Evolutionary conservation across 176 grass and related monocot species (phyloP).

Genomic region (Oryza officinalis): DNA sequence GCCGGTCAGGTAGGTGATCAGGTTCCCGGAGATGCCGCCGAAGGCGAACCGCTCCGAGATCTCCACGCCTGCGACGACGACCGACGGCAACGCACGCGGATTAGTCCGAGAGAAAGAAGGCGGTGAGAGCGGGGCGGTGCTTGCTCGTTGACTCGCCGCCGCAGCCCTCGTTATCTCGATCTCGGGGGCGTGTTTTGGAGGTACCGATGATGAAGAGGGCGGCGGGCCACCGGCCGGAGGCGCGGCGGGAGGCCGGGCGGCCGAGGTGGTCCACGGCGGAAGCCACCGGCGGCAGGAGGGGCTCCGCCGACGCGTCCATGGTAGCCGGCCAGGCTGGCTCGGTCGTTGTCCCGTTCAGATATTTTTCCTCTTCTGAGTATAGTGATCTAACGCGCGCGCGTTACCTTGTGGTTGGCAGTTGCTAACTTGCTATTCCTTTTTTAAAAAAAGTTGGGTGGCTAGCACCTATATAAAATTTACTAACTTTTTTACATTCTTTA

Average conservation of each 20-base stretch:
- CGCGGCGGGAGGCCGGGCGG: slow-evolving; percentile 34
- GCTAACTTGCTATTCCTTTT: too few species aligned
- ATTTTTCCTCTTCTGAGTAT: too few species aligned
- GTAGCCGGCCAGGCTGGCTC: too few species aligned
- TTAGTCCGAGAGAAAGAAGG: neutral
- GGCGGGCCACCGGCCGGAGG: neutral
- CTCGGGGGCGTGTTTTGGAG: neutral
- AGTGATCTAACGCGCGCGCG: too few species aligned
- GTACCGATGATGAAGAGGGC: slow-evolving; percentile 65
- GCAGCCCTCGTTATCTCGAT: neutral
- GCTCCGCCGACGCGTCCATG: too few species aligned
- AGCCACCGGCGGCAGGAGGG: slow-evolving; percentile 15
- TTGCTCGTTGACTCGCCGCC: slow-evolving; percentile 8
- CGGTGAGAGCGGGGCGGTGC: neutral
- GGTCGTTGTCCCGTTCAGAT: too few species aligned
- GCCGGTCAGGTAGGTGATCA: slow-evolving; percentile 51
- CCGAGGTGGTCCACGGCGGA: slow-evolving; percentile 55
- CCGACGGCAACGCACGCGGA: neutral
- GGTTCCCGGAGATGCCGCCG: slow-evolving; percentile 31
- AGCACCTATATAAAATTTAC: too few species aligned
- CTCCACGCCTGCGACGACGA: slow-evolving; percentile 15
- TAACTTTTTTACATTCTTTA: too few species aligned
- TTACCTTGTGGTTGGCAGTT: too few species aligned
- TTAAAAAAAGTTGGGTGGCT: too few species aligned
- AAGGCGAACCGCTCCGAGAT: slow-evolving; percentile 37